These are phyloP conservation scores for Spathaspora arborariae DNA, from an alignment of 805 yeast species.

Conservation along the genomic window DNA sequence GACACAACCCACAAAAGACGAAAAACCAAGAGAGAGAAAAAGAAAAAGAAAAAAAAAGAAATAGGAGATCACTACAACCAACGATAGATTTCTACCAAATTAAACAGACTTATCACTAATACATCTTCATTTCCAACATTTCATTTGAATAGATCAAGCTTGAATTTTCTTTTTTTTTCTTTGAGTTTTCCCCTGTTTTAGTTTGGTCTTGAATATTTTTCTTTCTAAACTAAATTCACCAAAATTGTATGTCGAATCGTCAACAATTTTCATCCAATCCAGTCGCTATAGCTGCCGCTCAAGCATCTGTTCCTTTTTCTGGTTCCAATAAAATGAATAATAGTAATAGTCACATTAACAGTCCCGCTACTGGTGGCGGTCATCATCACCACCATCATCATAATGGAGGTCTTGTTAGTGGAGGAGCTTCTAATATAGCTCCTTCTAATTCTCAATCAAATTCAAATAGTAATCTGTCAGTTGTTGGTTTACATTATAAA, in stretches of 20 bases:
- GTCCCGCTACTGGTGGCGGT: slow-evolving; percentile 1
- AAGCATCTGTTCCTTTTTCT: slow-evolving; percentile 22
- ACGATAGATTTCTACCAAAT: background rate
- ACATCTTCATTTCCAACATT: too few relatives aligned
- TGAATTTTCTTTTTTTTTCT: background rate
- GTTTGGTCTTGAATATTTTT: background rate
- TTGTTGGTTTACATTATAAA: slow-evolving; percentile 68
- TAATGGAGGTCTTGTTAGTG: background rate
- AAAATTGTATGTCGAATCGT: slow-evolving; percentile 20
- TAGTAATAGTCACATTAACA: background rate
- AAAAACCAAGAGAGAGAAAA: background rate
- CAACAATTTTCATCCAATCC: slow-evolving; percentile 26
- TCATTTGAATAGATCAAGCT: too few relatives aligned
- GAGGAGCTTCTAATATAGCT: background rate
- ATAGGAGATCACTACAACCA: background rate
- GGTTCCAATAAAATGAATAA: slow-evolving; percentile 2
- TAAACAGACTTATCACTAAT: too few relatives aligned
- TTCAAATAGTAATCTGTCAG: slow-evolving; percentile 28
- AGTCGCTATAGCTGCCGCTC: slow-evolving; percentile 39
- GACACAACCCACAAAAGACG: background rate
- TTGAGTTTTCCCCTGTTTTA: background rate
- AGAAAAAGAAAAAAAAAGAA: background rate
- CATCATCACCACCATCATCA: slow-evolving; percentile 4
- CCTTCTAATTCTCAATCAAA: slow-evolving; percentile 11
- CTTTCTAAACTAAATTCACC: background rate